Evolutionary conservation across 1,284 basidiomycete species (phyloP), one percentile per base, ranked within the genome.

Genomic region (Ustilago lituana): DNA sequence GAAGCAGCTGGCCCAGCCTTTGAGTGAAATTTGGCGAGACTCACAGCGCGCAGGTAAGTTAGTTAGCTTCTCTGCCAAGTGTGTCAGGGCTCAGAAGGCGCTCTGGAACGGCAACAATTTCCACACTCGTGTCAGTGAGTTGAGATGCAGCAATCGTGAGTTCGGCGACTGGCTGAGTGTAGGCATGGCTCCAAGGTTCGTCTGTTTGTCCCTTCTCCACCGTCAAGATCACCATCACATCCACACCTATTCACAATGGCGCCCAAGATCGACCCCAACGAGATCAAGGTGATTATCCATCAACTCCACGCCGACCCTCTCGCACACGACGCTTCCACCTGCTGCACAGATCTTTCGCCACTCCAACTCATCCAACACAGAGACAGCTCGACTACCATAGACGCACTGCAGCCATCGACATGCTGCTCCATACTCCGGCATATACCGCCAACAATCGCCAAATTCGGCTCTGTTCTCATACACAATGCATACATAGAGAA

Each of bases 221-320:
- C 68, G 56, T 59, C 53, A 26, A 60, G 62, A 68, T 64, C 57
- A 62, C 57, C 64, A 63, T 65, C 55, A 43, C 57, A 50, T 59
- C 51, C 38, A 60, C 46, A 60, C 53, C 49, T 61, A 50, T 55
- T 62, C 56, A 72, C 74, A 64, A 80, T 79, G 77, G 78, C 78
- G 54, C 79, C 79, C 54, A 79, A 81, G 77, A 80, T 84, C 74
- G 91, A 94, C 87, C 93, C 93, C 75, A 91, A 87, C 84, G 94
- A 95, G 86, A 87, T 94, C 81, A 97, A 96, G 86, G 71, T 75
- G 44, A 58, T 62, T 74, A 61, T 57, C 45, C 20, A 41, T 17
- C n/a, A 14, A 32, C 22, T 20, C 6, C 32, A 15, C 11, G 22
- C 20, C 32, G 22, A 23, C 41, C 9, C 43, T 31, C 6, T 35